Conservation (phyloP, 2,329 filamentous ascomycete genomes). For the Clarireedia homoeocarpa region DNA sequence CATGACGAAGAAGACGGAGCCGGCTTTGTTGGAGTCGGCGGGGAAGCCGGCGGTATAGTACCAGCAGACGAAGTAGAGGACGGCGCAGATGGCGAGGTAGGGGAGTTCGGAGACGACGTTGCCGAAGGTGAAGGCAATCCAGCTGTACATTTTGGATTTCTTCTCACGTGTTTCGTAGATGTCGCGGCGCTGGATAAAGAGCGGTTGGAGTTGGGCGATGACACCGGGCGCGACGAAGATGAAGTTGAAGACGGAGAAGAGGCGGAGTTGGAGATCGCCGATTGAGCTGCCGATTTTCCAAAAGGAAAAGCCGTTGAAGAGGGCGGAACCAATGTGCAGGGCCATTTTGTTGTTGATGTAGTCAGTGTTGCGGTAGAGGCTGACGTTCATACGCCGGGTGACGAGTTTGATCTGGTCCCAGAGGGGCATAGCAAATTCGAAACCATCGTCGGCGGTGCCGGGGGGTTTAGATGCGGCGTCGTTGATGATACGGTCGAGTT, state of each 20-base stretch:
- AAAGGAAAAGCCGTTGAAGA: constrained; percentile 56
- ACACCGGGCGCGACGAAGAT: constrained; percentile 53
- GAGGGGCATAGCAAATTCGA: constrained; percentile 45
- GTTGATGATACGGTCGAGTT: constrained; percentile 51
- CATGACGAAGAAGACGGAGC: constrained; percentile 46
- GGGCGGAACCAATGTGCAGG: constrained; percentile 44
- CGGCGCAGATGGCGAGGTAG: constrained; percentile 37
- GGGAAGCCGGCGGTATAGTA: constrained; percentile 52
- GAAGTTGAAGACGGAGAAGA: constrained; percentile 57
- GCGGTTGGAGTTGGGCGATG: constrained; percentile 50
- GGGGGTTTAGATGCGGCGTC: constrained; percentile 34
- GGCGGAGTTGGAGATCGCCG: constrained; percentile 43
- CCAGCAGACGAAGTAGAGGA: constrained; percentile 44
- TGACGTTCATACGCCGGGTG: constrained; percentile 29
- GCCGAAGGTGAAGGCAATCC: constrained; percentile 50
- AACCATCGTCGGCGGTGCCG: constrained; percentile 33
- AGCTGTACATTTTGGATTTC: constrained; percentile 53
- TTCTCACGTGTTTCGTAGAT: constrained; percentile 53
- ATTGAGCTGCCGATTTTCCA: constrained; percentile 49
- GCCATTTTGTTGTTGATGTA: constrained; percentile 42
- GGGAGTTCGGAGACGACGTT: constrained; percentile 41
- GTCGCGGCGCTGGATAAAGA: constrained; percentile 48
- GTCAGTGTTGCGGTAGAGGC: constrained; percentile 58
- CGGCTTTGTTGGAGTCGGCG: constrained; percentile 36
- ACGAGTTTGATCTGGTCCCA: constrained; percentile 34